Conservation (phyloP, 2,329 filamentous ascomycete genomes). For the Sporothrix euskadiensis region DNA sequence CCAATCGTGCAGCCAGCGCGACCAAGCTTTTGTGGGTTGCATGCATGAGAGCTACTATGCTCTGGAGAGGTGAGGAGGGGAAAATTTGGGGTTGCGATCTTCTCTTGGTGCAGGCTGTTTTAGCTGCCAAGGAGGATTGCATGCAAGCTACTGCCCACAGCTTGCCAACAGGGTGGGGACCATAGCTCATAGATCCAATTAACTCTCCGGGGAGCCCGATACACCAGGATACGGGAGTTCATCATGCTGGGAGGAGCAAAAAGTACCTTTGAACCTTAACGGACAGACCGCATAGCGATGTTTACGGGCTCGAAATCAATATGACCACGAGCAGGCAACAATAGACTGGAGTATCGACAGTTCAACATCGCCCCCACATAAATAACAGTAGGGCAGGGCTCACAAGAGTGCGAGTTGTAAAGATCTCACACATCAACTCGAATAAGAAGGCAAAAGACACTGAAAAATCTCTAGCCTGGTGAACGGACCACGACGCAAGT, state of each 20-base stretch:
- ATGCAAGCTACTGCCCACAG: background rate
- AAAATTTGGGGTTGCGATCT: background rate
- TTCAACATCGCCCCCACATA: background rate
- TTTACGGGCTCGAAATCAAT: background rate
- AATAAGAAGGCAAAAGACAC: background rate
- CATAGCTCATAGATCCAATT: background rate
- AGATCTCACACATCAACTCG: background rate
- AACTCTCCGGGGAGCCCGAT: conserved; percentile 9
- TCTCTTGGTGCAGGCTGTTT: background rate
- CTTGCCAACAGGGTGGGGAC: background rate
- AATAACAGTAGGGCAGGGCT: background rate
- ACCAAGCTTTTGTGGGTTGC: conserved; percentile 5
- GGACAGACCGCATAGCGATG: background rate
- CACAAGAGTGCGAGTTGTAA: background rate
- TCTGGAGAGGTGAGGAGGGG: background rate
- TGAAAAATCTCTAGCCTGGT: background rate
- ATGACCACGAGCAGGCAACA: background rate
- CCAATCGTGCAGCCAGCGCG: conserved; percentile 2
- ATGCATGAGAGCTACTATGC: background rate
- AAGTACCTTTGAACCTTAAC: background rate
- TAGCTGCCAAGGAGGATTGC: conserved; percentile 3
- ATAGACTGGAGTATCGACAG: background rate
- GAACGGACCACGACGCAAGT: background rate
- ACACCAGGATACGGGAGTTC: background rate
- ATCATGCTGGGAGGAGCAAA: background rate